Conservation (phyloP, 805 yeast species). For the Wickerhamomyces chaumierensis region DNA sequence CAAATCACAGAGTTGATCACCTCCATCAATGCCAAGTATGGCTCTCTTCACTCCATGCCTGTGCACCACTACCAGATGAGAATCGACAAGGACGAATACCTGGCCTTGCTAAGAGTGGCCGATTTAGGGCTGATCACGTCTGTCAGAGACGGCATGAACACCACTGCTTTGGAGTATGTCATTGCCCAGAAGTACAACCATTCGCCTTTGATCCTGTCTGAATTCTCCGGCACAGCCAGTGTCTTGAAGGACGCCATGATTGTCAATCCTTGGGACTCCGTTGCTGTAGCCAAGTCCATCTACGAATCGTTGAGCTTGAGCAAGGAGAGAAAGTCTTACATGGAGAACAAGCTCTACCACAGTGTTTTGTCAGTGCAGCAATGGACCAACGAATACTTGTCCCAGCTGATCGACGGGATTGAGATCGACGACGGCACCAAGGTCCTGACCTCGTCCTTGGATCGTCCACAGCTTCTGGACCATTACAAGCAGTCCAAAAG, state of each 20-base stretch:
- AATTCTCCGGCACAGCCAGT: constrained; percentile 82
- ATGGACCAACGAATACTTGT: constrained; percentile 64
- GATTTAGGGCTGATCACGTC: constrained; percentile 85
- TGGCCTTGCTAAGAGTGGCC: constrained; percentile 79
- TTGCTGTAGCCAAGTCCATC: constrained; percentile 81
- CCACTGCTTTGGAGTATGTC: constrained; percentile 87
- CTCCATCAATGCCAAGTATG: constrained; percentile 76
- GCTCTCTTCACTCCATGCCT: constrained; percentile 73
- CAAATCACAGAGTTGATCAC: constrained; percentile 76
- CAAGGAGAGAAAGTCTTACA: constrained; percentile 28
- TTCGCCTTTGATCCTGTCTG: constrained; percentile 79
- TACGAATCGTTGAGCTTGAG: constrained; percentile 54
- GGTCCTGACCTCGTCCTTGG: constrained; percentile 68
- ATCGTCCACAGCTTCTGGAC: constrained; percentile 51
- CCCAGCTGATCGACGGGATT: constrained; percentile 32
- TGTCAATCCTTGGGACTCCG: constrained; percentile 96
- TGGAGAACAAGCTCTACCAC: constrained; percentile 45
- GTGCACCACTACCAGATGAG: constrained; percentile 89
- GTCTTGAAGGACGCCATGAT: constrained; percentile 62
- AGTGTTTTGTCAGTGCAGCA: constrained; percentile 67
- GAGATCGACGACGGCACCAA: constrained; percentile 22
- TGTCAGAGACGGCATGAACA: constrained; percentile 92
- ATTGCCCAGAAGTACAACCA: constrained; percentile 68
- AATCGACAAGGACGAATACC: constrained; percentile 77
- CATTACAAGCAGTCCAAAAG: constrained; percentile 51